Evolutionary conservation across 148 eudicot species (phyloP), one percentile per base, ranked within the genome.

Genomic region (Cornus florida): DNA sequence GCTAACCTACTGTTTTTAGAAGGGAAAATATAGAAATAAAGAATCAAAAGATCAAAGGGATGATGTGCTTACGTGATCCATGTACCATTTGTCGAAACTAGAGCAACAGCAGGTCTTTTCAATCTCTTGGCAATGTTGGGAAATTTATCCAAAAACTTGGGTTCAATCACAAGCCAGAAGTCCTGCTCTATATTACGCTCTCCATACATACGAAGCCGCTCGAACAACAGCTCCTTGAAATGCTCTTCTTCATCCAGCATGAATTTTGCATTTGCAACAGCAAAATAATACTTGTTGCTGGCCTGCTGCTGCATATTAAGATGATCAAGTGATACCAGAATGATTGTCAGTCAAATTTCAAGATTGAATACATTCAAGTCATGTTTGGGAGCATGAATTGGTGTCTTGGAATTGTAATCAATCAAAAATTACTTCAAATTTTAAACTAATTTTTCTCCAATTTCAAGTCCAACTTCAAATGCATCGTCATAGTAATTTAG

Each of bases 241-340:
- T 96, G 99, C 88, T 94, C 99, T 83, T 96, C 99, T 74, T 96
- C 99, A 75, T 96, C 99, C 85, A 96, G 91, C 99, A 96, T 96
- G 90, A 96, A 96, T 75, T 96, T 96, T 13, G 99, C 99, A 81
- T 96, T 96, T 69, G 99, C 99, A 76, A 96, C 95, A 70, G 94
- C 88, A 56, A 96, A 96, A 77, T 92, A 86, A 73, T 94, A 96
- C 85, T 82, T 96, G 23, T 84, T 90, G 41, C 75, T 89, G 6
- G 84, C 72, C 73, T 82, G 86, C 77, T 88, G 89, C 91, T 89
- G 90, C 84, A 83, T 67, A 53, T 82, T 19, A 77, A 28, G 28
- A 73, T 24, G 14, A 69, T 38, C 76, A 81, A 13, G 41, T 11
- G 22, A 28, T 46, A 33, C 35, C 56, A 68, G 7, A 66, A 16